Evolutionary conservation across 345 rosid species (phyloP).

Genomic region (Xanthoceras sorbifolium): DNA sequence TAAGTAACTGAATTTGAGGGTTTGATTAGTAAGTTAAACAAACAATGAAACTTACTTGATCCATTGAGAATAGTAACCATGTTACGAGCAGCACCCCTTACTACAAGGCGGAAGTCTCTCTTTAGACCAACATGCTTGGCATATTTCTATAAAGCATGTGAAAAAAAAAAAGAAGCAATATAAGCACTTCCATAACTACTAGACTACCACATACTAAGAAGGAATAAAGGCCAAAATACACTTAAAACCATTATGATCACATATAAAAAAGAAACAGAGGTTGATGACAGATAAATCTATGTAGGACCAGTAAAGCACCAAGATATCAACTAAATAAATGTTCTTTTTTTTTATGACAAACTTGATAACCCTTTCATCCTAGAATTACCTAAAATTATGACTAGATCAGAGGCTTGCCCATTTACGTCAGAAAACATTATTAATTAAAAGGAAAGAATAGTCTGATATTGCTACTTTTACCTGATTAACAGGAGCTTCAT

Average conservation of each 20-base stretch:
- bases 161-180: slow-evolving; percentile 26
- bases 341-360: not conserved
- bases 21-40: slow-evolving; percentile 9
- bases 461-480: slow-evolving; percentile 31
- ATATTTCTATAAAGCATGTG: slow-evolving; percentile 58
- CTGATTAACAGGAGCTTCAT: slow-evolving; percentile 95
- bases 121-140: slow-evolving; percentile 88
- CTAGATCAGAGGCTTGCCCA: not conserved
- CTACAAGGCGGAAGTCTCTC: slow-evolving; percentile 96
- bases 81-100: slow-evolving; percentile 95
- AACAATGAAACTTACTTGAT: slow-evolving; percentile 53
- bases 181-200: slow-evolving; percentile 22
- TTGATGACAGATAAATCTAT: slow-evolving; percentile 13
- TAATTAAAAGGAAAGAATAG: not conserved
- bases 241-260: not conserved
- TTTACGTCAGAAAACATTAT: not conserved
- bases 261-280: slow-evolving; percentile 1
- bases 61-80: slow-evolving; percentile 83
- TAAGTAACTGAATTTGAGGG: not conserved
- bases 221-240: slow-evolving; percentile 10
- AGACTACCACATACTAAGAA: slow-evolving; percentile 5
- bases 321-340: not conserved
- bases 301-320: not conserved
- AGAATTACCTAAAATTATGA: not conserved
- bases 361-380: not conserved